Evolutionary conservation across 768 basidiomycete genomes (phyloP), one percentile per base, ranked within the genome.

Genomic region (Fistulinella prunicolor): DNA sequence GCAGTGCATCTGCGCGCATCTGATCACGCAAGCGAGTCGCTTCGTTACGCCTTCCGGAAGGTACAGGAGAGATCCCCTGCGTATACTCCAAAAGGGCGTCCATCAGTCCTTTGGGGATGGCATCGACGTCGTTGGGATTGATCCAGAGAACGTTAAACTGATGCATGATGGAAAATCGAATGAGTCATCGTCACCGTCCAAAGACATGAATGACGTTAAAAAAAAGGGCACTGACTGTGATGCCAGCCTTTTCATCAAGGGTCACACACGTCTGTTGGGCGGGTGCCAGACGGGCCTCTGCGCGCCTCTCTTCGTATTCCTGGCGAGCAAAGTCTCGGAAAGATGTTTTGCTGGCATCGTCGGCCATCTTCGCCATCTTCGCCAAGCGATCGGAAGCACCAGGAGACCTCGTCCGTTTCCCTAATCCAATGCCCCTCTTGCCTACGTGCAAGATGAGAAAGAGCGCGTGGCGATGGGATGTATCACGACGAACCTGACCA

Each of bases 141-240:
- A 94, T 73, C 82, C 85, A 89, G 22, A 90, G 71, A 26, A 86
- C 79, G 58, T 92, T 90, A 67, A 91, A 90, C 91, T 94, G 58
- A 20, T 44, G 29, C 30, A 17, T 26, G 28, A 50, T 28, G 20
- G 22, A n/a, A n/a, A n/a, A n/a, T n/a, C n/a, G n/a, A n/a, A n/a
- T n/a, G n/a, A n/a, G n/a, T n/a, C n/a, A n/a, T n/a, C 30, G 48
- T 46, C 35, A 35, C 34, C 36, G 23, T 24, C 36, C 35, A 29
- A 39, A 6, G 28, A 38, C 19, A 24, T 21, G 28, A 42, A 37
- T 21, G 14, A 13, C 9, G 9, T n/a, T n/a, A n/a, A n/a, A 34
- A 12, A 34, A 28, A 29, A 16, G 10, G 6, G 34, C 42, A 51
- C 57, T 43, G 29, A 68, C 83, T 55, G 77, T 65, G 57, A 81